Conservation (phyloP, 306 rosid genomes). For the Trichosanthes cucumerina region DNA sequence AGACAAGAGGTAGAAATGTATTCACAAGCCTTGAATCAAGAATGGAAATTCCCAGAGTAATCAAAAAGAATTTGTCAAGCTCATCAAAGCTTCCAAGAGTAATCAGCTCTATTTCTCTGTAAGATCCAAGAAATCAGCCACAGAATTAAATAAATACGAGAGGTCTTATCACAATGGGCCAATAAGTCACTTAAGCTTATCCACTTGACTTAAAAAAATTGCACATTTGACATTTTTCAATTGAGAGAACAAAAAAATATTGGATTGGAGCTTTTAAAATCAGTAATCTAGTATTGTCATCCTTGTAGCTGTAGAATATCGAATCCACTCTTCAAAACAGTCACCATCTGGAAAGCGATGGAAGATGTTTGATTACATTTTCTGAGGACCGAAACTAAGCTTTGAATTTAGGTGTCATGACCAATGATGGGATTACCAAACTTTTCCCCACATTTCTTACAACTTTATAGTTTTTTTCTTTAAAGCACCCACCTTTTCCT, state of each 20-base stretch:
- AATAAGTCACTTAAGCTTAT: neutral
- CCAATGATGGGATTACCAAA: neutral
- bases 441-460: neutral
- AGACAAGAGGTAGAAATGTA: neutral
- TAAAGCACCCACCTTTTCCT: too few species aligned
- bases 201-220: neutral
- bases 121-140: slow-evolving; percentile 2
- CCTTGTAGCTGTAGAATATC: neutral
- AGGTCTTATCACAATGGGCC: slow-evolving; percentile 5
- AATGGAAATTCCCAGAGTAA: neutral
- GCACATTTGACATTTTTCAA: neutral
- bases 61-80: neutral
- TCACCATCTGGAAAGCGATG: neutral
- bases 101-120: neutral
- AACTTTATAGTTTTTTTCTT: neutral
- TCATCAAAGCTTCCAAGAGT: neutral
- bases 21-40: too few species aligned
- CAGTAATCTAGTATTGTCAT: neutral
- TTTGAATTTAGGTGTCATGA: neutral
- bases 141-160: neutral
- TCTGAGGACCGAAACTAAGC: neutral
- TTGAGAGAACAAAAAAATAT: neutral
- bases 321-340: neutral
- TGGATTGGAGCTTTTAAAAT: neutral
- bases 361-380: neutral